phyloP scores from a whole-genome alignment of 2,329 filamentous ascomycete genomes.

The Blumeria hordei region DNA sequence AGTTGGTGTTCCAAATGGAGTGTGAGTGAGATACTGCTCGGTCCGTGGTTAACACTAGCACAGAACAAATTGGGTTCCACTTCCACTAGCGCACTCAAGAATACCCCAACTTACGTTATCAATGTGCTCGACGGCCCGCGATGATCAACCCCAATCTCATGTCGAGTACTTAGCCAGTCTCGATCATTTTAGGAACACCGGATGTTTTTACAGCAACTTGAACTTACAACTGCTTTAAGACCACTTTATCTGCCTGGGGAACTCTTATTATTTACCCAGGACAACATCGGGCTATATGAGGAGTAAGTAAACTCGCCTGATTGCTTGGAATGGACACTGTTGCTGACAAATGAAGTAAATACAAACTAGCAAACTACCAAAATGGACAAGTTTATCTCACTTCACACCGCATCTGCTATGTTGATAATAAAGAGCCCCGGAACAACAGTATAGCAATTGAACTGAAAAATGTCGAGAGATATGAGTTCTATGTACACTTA shows the following conservation, averaged over 20 bases:
- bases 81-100: too few species aligned
- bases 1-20: slow-evolving; percentile 5
- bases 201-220: slow-evolving; percentile 93
- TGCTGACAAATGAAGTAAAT: slow-evolving; percentile 40
- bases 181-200: slow-evolving; percentile 23
- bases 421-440: slow-evolving; percentile 68
- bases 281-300: slow-evolving; percentile 92
- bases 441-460: slow-evolving; percentile 68
- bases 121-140: slow-evolving; percentile 2
- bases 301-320: slow-evolving; percentile 29
- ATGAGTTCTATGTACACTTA: slow-evolving; percentile 55
- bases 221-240: slow-evolving; percentile 87
- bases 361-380: slow-evolving; percentile 81
- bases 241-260: slow-evolving; percentile 84
- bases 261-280: slow-evolving; percentile 84
- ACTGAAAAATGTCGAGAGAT: slow-evolving; percentile 71
- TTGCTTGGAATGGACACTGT: too few species aligned
- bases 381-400: slow-evolving; percentile 93
- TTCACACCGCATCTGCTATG: slow-evolving; percentile 85
- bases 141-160: not conserved
- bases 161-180: not conserved
- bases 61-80: too few species aligned
- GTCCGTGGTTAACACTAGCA: too few species aligned
- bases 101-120: too few species aligned
- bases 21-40: too few species aligned